Conservation (phyloP, 192 early-diverging fungal species). For the Coemansia sp. region DNA sequence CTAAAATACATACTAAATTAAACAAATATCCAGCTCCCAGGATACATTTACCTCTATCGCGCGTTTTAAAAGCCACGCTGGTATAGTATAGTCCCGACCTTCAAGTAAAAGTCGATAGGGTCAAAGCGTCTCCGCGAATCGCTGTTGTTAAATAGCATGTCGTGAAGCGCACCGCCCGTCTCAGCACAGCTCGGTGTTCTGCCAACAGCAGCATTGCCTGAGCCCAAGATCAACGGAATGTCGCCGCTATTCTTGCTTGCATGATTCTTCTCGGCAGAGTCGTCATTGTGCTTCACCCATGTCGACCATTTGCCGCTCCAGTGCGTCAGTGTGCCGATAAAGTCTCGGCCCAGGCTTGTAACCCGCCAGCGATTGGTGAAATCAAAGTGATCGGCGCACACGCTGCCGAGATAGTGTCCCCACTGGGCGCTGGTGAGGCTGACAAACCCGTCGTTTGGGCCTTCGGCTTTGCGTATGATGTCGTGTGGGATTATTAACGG, state of each 20-base stretch:
- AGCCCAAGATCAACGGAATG: not conserved
- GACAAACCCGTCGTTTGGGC: slow-evolving; percentile 92
- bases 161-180: slow-evolving; percentile 2
- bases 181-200: not conserved
- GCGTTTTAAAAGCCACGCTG: slow-evolving; percentile 60
- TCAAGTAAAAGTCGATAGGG: slow-evolving; percentile 69
- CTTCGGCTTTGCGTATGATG: slow-evolving; percentile 75
- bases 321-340: slow-evolving; percentile 39
- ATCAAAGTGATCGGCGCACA: slow-evolving; percentile 88
- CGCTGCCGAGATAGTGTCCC: slow-evolving; percentile 82
- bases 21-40: not conserved
- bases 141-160: slow-evolving; percentile 11
- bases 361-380: slow-evolving; percentile 60
- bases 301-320: slow-evolving; percentile 49
- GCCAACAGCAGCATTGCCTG: not conserved
- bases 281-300: slow-evolving; percentile 29
- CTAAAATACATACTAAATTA: not conserved
- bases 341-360: slow-evolving; percentile 36
- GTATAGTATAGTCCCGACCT: slow-evolving; percentile 64
- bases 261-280: not conserved
- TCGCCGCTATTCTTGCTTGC: not conserved
- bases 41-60: not conserved
- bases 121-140: slow-evolving; percentile 58
- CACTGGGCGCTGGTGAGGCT: slow-evolving; percentile 78
- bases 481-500: slow-evolving; percentile 78